phyloP scores from a whole-genome alignment of 495 filamentous ascomycete species.

The Neurospora sp. region DNA sequence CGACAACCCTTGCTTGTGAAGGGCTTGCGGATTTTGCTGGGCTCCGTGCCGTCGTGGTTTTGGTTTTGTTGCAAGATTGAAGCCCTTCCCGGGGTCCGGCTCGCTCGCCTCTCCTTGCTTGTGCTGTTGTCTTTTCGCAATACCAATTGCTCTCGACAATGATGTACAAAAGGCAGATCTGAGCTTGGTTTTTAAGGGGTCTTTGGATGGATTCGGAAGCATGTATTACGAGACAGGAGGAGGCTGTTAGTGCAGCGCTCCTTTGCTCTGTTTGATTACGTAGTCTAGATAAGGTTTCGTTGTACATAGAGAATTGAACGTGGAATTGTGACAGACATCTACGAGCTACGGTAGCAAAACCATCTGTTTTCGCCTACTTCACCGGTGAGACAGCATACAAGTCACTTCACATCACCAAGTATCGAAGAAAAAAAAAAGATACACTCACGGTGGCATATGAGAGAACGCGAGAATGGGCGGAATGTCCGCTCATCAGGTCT shows the following conservation, averaged over 20 bases:
- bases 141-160: slow-evolving; percentile 14
- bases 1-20: background rate
- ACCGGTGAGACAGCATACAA: background rate
- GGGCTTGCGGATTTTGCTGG: background rate
- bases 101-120: slow-evolving; percentile 2
- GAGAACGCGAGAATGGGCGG: background rate
- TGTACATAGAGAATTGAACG: background rate
- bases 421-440: background rate
- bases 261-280: background rate
- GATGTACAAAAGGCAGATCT: slow-evolving; percentile 41
- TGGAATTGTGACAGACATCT: no score
- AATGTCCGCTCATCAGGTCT: background rate
- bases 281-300: background rate
- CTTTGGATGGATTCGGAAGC: background rate
- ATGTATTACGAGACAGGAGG: background rate
- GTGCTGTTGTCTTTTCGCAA: slow-evolving; percentile 7
- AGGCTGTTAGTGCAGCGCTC: background rate
- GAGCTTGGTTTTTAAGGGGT: slow-evolving; percentile 17
- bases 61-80: slow-evolving; percentile 16
- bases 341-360: no score
- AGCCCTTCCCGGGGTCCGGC: slow-evolving; percentile 12
- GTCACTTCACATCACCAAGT: background rate
- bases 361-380: no score
- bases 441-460: background rate
- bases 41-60: slow-evolving; percentile 10